Conservation (phyloP, 192 early-diverging fungal species). For the Entrophospora sp. region DNA sequence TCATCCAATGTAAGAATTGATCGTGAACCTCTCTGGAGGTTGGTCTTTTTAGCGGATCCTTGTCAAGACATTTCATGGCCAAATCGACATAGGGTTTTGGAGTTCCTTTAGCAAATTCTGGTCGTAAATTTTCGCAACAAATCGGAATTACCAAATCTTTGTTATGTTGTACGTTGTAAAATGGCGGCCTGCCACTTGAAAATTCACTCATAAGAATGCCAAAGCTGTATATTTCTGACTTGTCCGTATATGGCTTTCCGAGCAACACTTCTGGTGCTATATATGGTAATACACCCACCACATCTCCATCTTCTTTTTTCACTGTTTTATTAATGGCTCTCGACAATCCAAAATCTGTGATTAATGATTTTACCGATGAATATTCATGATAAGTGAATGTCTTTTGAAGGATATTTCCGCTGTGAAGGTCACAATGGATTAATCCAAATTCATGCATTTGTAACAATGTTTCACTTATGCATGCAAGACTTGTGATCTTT, state of each 20-base stretch:
- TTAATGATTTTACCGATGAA: neutral
- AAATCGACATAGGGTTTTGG: neutral
- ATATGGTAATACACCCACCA: constrained; percentile 30
- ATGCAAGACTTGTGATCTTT: no score
- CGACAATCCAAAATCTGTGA: constrained; percentile 30
- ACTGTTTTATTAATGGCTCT: constrained; percentile 17
- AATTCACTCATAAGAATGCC: constrained; percentile 33
- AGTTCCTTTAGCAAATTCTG: neutral
- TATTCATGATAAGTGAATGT: no score
- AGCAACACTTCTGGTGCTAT: constrained; percentile 28
- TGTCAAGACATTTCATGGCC: no score
- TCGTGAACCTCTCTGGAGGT: no score
- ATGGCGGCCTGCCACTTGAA: constrained; percentile 28
- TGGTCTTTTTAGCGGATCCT: no score
- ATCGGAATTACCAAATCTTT: neutral
- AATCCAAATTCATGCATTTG: constrained; percentile 29
- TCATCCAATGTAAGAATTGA: no score
- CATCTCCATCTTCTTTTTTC: constrained; percentile 21
- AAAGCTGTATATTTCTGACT: constrained; percentile 32
- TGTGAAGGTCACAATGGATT: constrained; percentile 26
- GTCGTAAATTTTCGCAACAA: neutral
- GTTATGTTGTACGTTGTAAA: neutral
- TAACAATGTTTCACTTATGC: no score
- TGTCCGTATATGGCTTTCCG: constrained; percentile 21
- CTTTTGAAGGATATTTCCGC: neutral